phyloP scores from a whole-genome alignment of 768 basidiomycete genomes.

The Panaeolus papilionaceus region DNA sequence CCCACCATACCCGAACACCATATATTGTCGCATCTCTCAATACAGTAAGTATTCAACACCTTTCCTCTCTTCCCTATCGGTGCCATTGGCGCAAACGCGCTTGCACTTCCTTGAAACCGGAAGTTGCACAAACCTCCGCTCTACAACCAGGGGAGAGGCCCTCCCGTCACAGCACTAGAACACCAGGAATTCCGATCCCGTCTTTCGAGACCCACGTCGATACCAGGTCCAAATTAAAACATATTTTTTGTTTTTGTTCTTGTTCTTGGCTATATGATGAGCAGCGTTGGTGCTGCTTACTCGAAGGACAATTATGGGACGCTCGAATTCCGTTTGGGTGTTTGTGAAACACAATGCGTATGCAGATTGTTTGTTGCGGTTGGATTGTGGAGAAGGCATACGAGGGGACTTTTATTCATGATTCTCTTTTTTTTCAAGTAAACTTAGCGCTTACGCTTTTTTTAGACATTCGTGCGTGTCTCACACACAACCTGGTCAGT shows the following conservation, averaged over 20 bases:
- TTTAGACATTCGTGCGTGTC: background rate
- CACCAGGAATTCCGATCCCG: background rate
- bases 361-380: background rate
- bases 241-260: background rate
- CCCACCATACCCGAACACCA: too few relatives aligned
- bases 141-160: too few relatives aligned
- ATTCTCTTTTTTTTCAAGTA: background rate
- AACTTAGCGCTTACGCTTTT: background rate
- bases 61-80: too few relatives aligned
- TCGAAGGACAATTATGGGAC: background rate
- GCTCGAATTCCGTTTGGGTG: background rate
- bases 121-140: too few relatives aligned
- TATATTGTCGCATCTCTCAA: too few relatives aligned
- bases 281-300: background rate
- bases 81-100: too few relatives aligned
- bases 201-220: background rate
- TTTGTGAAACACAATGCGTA: background rate
- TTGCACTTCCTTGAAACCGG: too few relatives aligned
- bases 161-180: background rate
- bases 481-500: too few relatives aligned
- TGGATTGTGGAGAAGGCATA: background rate
- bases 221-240: background rate
- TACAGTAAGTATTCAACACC: too few relatives aligned
- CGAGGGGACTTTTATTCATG: background rate
- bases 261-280: conserved; percentile 1